These are phyloP conservation scores for Saitozyma sp. DNA, from an alignment of 768 basidiomycete genomes.

Conservation along the genomic window DNA sequence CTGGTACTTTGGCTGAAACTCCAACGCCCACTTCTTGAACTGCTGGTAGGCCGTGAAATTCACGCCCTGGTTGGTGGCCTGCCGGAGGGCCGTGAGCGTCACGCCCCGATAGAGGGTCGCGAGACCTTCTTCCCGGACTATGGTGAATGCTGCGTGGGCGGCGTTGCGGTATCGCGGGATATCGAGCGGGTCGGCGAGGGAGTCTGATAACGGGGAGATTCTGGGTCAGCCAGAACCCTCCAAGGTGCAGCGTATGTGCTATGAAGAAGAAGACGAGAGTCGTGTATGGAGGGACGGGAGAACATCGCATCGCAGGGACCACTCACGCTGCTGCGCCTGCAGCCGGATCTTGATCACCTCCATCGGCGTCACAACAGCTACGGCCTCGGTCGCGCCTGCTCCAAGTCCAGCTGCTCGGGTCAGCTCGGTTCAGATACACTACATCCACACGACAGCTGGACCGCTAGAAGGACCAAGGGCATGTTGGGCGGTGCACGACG, in stretches of 20 bases:
- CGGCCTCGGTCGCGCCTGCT: slow-evolving; percentile 92
- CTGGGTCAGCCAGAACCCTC: background rate
- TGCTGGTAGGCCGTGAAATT: slow-evolving; percentile 99
- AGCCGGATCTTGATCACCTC: slow-evolving; percentile 98
- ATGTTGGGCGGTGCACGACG: background rate
- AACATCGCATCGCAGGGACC: background rate
- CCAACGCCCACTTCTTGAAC: slow-evolving; percentile 78
- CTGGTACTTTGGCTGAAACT: slow-evolving; percentile 70
- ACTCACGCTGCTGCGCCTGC: slow-evolving; percentile 81
- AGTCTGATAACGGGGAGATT: slow-evolving; percentile 56
- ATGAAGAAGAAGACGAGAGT: background rate
- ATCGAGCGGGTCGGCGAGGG: slow-evolving; percentile 91
- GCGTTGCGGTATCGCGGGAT: slow-evolving; percentile 93
- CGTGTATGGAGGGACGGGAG: too few relatives aligned
- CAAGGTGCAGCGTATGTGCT: background rate
- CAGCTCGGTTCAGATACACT: background rate
- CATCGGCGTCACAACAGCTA: slow-evolving; percentile 95
- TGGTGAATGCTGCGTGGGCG: slow-evolving; percentile 91
- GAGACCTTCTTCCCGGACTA: slow-evolving; percentile 87
- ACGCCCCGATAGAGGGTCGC: slow-evolving; percentile 87
- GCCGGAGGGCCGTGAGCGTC: slow-evolving; percentile 83
- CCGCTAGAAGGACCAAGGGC: background rate
- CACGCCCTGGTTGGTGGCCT: slow-evolving; percentile 97
- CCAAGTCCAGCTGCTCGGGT: slow-evolving; percentile 74
- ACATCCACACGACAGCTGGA: background rate